Evolutionary conservation across 768 basidiomycete genomes (phyloP).

Genomic region (Phylloporus sp.): DNA sequence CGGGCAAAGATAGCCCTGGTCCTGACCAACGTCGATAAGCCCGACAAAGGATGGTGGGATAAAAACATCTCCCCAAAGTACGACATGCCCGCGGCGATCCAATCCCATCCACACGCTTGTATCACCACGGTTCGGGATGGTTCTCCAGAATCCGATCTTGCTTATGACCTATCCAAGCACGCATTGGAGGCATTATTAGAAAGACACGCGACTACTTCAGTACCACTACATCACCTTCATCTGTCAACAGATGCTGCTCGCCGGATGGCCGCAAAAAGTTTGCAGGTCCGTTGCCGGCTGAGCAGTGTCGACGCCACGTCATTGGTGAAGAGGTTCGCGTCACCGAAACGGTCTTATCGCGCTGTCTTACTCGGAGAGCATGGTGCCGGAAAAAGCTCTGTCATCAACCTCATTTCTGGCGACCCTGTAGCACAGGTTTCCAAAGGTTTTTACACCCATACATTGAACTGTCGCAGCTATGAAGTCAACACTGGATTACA

Average conservation of each 20-base stretch:
- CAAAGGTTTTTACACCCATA: constrained; percentile 27
- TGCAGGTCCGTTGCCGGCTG: constrained; percentile 12
- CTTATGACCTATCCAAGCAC: constrained; percentile 13
- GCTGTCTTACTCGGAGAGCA: constrained; percentile 39
- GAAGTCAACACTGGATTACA: constrained; percentile 14
- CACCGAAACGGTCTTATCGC: constrained; percentile 18
- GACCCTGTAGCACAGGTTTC: constrained; percentile 22
- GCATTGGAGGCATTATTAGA: constrained; percentile 9
- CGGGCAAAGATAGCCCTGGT: constrained; percentile 35
- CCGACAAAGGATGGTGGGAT: constrained; percentile 37
- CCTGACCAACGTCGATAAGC: constrained; percentile 36
- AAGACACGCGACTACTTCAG: constrained; percentile 1
- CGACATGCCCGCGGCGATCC: constrained; percentile 9
- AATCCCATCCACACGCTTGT: constrained; percentile 10
- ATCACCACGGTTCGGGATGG: constrained; percentile 15
- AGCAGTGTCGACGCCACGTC: constrained; percentile 6
- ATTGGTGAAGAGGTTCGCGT: constrained; percentile 12
- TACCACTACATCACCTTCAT: constrained; percentile 6
- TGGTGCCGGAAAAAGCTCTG: constrained; percentile 38
- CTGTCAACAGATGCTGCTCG: constrained; percentile 6
- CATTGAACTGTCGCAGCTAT: constrained; percentile 28
- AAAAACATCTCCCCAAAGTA: constrained; percentile 25
- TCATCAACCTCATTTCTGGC: constrained; percentile 39
- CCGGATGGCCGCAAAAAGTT: background rate
- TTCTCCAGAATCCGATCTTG: background rate